Evolutionary conservation across 805 yeast genomes (phyloP), one percentile per base, ranked within the genome.

Genomic region (Ogataea neopini): DNA sequence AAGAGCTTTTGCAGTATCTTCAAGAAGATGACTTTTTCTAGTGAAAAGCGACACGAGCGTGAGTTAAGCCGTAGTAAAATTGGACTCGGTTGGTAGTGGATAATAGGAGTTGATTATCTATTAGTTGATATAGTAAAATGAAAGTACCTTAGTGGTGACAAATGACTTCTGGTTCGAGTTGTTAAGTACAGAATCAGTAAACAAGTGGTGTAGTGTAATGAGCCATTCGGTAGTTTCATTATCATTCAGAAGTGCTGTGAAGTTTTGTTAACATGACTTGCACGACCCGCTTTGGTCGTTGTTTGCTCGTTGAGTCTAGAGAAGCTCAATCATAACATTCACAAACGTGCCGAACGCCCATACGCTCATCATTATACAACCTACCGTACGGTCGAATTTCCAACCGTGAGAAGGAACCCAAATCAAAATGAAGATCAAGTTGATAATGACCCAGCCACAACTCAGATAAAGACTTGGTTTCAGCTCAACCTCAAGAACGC

Each of bases 21-120:
- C 64, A 79, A 55, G 84, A 80, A 52, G 82, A 80, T 46, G 84
- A 79, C 39, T 63, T 63, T 20, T 58, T 52, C 40, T 64, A 22
- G 8, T 8, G 25, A 22, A 22, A 22, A 22, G 5, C 8, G 7
- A 22, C 8, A 22, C 25, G 25, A 22, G 25, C 25, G 25, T 22
- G 25, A 22, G 25, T 22, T 5, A 22, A 49, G 38, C n/a, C n/a
- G n/a, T n/a, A n/a, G n/a, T n/a, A 68, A 75, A 51, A 77, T 8
- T 10, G 20, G 18, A 28, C 6, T 23, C n/a, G 20, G 30, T 14
- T n/a, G n/a, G n/a, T n/a, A n/a, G 11, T 72, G 56, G 80, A 74
- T 58, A 72, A 72, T 53, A 50, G 51, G 53, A 50, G 51, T 18
- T 11, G 29, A 26, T 40, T 30, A 35, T 30, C 34, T 29, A 40